Evolutionary conservation across 1,284 basidiomycete genomes (phyloP).

Genomic region (Binderoboletus segoi): DNA sequence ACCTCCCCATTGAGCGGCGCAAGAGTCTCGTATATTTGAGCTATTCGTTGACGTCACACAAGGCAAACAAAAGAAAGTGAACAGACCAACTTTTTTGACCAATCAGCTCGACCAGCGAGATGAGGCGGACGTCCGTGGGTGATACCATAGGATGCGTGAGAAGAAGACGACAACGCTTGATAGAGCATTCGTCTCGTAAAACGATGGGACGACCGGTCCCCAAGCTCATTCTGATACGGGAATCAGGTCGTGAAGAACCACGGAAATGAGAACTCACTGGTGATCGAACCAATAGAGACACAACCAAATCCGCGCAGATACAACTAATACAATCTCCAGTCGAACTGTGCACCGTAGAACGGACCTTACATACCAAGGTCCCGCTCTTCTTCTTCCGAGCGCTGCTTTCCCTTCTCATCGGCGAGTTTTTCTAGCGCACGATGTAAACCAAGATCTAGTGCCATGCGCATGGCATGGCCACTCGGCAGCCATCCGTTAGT

Average conservation of each 20-base stretch:
- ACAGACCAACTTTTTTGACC: slow-evolving; percentile 76
- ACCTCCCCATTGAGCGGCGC: slow-evolving; percentile 85
- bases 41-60: slow-evolving; percentile 42
- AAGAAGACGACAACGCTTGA: slow-evolving; percentile 80
- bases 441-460: slow-evolving; percentile 89
- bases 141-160: slow-evolving; percentile 85
- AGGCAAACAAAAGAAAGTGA: slow-evolving; percentile 19
- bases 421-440: slow-evolving; percentile 89
- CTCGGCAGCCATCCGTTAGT: slow-evolving; percentile 93
- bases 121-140: slow-evolving; percentile 84
- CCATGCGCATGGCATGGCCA: slow-evolving; percentile 94
- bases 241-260: slow-evolving; percentile 20
- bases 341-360: neutral
- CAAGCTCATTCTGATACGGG: slow-evolving; percentile 71
- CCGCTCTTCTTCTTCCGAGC: slow-evolving; percentile 81
- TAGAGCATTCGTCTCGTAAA: slow-evolving; percentile 84
- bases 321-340: slow-evolving; percentile 52
- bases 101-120: slow-evolving; percentile 87
- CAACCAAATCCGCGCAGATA: slow-evolving; percentile 91
- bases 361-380: slow-evolving; percentile 64
- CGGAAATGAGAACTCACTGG: slow-evolving; percentile 58
- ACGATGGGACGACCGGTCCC: slow-evolving; percentile 90
- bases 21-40: slow-evolving; percentile 88
- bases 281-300: slow-evolving; percentile 94
- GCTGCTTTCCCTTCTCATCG: slow-evolving; percentile 65